These are phyloP conservation scores for Aspergillus mulundensis DNA, from an alignment of 495 filamentous ascomycete species.

Conservation along the genomic window DNA sequence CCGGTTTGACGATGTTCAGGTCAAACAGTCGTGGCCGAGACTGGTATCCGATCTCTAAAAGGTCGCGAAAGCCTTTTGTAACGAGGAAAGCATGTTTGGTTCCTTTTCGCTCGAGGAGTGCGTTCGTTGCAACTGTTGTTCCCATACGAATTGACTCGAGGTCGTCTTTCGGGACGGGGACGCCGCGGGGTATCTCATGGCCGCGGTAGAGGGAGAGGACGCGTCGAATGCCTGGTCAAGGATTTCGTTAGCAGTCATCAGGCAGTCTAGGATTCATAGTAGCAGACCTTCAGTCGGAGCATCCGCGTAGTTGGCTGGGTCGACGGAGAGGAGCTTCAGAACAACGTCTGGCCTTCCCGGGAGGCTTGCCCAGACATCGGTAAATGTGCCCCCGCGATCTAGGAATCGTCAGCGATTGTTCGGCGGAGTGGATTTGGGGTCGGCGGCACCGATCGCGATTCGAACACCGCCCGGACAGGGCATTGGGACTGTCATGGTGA, in stretches of 20 bases:
- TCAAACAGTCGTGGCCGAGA: constrained; percentile 75
- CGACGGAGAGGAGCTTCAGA: constrained; percentile 75
- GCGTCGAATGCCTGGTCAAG: background rate
- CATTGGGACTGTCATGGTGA: background rate
- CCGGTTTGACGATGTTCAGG: constrained; percentile 65
- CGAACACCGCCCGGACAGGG: background rate
- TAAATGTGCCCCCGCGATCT: constrained; percentile 27
- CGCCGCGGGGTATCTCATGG: background rate
- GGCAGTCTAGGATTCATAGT: constrained; percentile 40
- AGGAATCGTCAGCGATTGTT: background rate
- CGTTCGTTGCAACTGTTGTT: constrained; percentile 82
- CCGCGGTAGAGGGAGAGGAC: background rate
- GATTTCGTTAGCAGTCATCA: background rate
- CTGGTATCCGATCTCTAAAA: constrained; percentile 75
- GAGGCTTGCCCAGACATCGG: constrained; percentile 22
- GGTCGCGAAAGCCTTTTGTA: constrained; percentile 86
- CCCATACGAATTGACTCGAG: constrained; percentile 59
- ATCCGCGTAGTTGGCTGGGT: constrained; percentile 73
- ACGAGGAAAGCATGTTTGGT: constrained; percentile 81
- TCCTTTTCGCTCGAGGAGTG: constrained; percentile 82
- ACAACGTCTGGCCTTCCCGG: constrained; percentile 49
- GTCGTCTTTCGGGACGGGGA: constrained; percentile 23
- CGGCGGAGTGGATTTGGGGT: background rate
- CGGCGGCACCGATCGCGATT: background rate
- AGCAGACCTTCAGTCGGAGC: constrained; percentile 69